phyloP scores from a whole-genome alignment of 176 grass and related monocot genomes.

The Bonia amplexicaulis region DNA sequence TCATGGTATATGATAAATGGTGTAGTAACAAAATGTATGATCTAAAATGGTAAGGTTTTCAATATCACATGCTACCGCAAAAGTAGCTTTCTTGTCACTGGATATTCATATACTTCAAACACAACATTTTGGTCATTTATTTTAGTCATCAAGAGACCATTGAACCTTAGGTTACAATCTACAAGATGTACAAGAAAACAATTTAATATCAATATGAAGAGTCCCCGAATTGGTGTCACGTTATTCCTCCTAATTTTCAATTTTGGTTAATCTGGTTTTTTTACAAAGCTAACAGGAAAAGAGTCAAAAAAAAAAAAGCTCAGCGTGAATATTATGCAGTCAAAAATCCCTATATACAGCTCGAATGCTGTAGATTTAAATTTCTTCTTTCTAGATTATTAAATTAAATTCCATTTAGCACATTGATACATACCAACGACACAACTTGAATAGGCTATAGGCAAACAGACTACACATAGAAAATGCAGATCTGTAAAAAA shows the following conservation, averaged over 20 bases:
- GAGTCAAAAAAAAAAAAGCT: background rate
- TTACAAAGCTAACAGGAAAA: background rate
- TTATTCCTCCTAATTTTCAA: background rate
- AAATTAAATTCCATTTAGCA: background rate
- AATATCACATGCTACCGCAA: background rate
- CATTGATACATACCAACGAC: background rate
- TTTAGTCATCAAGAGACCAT: constrained; percentile 1
- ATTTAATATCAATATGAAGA: background rate
- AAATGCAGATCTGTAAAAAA: background rate
- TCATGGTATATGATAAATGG: background rate
- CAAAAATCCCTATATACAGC: background rate
- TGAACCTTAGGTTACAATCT: background rate
- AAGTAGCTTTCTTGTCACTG: background rate
- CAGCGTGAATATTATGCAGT: background rate
- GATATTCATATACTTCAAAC: background rate
- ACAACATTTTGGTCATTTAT: background rate
- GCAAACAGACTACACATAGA: background rate
- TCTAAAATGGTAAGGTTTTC: background rate
- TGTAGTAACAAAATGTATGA: background rate
- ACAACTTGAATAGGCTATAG: background rate
- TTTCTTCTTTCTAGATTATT: background rate
- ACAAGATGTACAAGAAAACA: background rate
- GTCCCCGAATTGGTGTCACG: background rate
- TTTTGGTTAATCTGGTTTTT: background rate
- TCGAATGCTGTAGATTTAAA: background rate